These are phyloP conservation scores for Abelmoschus esculentus DNA, from an alignment of 345 rosid species.

Conservation along the genomic window DNA sequence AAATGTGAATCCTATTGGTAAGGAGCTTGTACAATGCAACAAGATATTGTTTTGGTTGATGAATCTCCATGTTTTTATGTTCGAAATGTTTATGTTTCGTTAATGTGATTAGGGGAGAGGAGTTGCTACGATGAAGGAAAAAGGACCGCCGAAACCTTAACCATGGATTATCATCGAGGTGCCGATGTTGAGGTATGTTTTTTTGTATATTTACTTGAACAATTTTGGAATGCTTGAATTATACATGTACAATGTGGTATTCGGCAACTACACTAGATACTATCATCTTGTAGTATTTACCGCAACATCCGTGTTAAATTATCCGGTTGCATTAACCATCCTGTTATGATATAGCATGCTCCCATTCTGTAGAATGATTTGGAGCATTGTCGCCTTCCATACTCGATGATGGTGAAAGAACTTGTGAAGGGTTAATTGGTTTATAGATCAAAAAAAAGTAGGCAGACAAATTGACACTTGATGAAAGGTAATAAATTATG, in stretches of 20 bases:
- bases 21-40: constrained; percentile 1
- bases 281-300: too few species aligned
- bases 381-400: neutral
- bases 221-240: neutral
- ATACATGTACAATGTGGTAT: neutral
- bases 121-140: constrained; percentile 99
- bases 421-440: neutral
- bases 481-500: neutral
- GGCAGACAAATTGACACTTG: neutral
- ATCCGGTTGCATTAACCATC: neutral
- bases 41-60: neutral
- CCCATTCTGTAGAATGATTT: neutral
- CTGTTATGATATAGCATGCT: neutral
- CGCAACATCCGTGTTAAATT: neutral
- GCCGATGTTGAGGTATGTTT: constrained; percentile 75
- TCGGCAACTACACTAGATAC: too few species aligned
- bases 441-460: neutral
- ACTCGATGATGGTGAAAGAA: neutral
- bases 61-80: constrained; percentile 7
- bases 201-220: neutral
- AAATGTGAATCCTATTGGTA: constrained; percentile 93
- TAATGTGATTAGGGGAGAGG: constrained; percentile 58
- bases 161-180: constrained; percentile 98
- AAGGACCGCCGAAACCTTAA: constrained; percentile 84
- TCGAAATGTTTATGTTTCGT: neutral